phyloP scores from a whole-genome alignment of 805 yeast species.

The Maudiozyma bulderi region DNA sequence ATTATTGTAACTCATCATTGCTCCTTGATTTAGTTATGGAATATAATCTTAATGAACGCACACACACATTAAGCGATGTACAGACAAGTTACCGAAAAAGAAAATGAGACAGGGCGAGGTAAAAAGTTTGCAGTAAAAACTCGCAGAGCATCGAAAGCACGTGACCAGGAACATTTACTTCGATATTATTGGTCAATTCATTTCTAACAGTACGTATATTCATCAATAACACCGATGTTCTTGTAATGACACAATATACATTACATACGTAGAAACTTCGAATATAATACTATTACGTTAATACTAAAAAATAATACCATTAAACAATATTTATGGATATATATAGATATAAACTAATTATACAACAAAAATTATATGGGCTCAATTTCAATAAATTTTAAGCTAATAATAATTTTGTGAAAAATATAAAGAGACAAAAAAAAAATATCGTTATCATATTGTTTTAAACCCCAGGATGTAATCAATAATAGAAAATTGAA shows the following conservation, averaged over 20 bases:
- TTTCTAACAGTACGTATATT: neutral
- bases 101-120: neutral
- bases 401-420: slow-evolving; percentile 1
- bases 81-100: too few relatives aligned
- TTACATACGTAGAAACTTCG: too few relatives aligned
- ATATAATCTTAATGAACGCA: too few relatives aligned
- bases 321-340: neutral
- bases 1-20: too few relatives aligned
- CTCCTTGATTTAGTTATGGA: too few relatives aligned
- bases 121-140: neutral
- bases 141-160: neutral
- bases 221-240: neutral
- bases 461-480: neutral
- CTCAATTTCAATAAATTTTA: neutral
- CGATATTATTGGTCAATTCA: neutral
- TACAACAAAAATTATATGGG: neutral
- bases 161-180: neutral
- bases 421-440: neutral
- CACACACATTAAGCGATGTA: too few relatives aligned
- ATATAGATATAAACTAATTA: neutral
- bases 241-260: neutral
- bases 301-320: neutral
- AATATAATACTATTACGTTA: neutral
- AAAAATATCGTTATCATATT: neutral
- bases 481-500: neutral